These are phyloP conservation scores for Alternaria sp. DNA, from an alignment of 2,329 filamentous ascomycete species.

Conservation along the genomic window DNA sequence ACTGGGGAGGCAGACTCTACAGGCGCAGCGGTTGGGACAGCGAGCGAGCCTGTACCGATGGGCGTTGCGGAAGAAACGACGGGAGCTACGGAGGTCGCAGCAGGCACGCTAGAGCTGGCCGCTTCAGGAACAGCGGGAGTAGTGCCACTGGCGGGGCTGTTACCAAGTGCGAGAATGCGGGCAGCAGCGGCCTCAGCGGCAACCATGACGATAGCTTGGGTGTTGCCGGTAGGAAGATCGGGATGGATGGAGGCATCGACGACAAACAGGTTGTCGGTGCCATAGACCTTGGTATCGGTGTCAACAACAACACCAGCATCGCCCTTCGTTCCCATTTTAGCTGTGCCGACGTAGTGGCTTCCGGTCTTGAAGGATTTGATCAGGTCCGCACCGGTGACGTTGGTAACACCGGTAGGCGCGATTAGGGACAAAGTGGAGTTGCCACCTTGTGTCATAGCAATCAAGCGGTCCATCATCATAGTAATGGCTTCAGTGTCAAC, in stretches of 20 bases:
- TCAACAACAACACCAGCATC: constrained; percentile 54
- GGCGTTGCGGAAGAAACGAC: constrained; percentile 11
- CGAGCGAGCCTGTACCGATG: constrained; percentile 4
- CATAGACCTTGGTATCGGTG: constrained; percentile 55
- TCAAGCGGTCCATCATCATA: constrained; percentile 58
- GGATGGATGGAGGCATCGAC: constrained; percentile 65
- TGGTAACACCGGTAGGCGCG: constrained; percentile 51
- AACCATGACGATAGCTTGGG: constrained; percentile 70
- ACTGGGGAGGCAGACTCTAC: constrained; percentile 11
- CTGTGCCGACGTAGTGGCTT: constrained; percentile 60
- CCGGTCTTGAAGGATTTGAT: constrained; percentile 44
- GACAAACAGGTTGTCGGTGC: constrained; percentile 55
- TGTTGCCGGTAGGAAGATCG: constrained; percentile 73
- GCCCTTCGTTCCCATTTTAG: constrained; percentile 60
- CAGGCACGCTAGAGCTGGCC: constrained; percentile 9
- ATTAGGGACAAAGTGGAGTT: constrained; percentile 43
- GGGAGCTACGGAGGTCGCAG: neutral
- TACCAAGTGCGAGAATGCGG: constrained; percentile 58
- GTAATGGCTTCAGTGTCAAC: constrained; percentile 51
- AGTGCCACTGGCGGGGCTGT: constrained; percentile 26
- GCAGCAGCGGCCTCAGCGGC: constrained; percentile 68
- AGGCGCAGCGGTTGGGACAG: constrained; percentile 19
- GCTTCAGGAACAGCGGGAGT: constrained; percentile 15
- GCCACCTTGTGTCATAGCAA: constrained; percentile 46
- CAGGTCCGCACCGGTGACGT: constrained; percentile 52